These are phyloP conservation scores for Waltergamsia citrina DNA, from an alignment of 2,329 filamentous ascomycete genomes.

Conservation along the genomic window DNA sequence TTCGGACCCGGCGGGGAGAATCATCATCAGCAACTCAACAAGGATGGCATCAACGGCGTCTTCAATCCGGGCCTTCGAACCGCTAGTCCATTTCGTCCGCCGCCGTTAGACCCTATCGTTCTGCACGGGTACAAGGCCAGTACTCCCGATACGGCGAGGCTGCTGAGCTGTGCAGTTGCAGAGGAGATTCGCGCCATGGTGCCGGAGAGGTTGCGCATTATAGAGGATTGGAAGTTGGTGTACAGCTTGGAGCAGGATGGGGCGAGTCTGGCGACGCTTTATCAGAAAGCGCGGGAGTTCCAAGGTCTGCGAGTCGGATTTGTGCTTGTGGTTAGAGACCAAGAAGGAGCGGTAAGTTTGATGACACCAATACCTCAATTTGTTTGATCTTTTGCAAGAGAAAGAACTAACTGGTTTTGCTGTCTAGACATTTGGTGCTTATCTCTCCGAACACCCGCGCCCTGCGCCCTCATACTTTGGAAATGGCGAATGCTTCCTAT, in stretches of 20 bases:
- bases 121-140: slow-evolving; percentile 56
- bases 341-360: slow-evolving; percentile 58
- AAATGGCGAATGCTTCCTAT: slow-evolving; percentile 85
- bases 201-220: slow-evolving; percentile 76
- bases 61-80: slow-evolving; percentile 45
- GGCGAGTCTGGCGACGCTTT: slow-evolving; percentile 77
- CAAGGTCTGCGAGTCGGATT: slow-evolving; percentile 70
- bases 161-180: slow-evolving; percentile 66
- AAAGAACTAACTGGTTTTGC: too few species aligned
- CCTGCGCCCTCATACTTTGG: slow-evolving; percentile 82
- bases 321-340: slow-evolving; percentile 78
- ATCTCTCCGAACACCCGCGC: slow-evolving; percentile 81
- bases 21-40: slow-evolving; percentile 1
- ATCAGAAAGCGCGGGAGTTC: slow-evolving; percentile 64
- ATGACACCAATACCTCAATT: background rate
- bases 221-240: slow-evolving; percentile 75
- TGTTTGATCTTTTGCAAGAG: background rate
- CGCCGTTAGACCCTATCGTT: slow-evolving; percentile 73
- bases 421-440: slow-evolving; percentile 73
- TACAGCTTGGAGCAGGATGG: slow-evolving; percentile 93
- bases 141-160: slow-evolving; percentile 49
- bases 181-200: slow-evolving; percentile 90
- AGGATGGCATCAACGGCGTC: slow-evolving; percentile 45
- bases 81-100: slow-evolving; percentile 74
- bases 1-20: slow-evolving; percentile 9